These are phyloP conservation scores for Uncinocarpus reesii DNA, from an alignment of 2,329 filamentous ascomycete species.

Conservation along the genomic window DNA sequence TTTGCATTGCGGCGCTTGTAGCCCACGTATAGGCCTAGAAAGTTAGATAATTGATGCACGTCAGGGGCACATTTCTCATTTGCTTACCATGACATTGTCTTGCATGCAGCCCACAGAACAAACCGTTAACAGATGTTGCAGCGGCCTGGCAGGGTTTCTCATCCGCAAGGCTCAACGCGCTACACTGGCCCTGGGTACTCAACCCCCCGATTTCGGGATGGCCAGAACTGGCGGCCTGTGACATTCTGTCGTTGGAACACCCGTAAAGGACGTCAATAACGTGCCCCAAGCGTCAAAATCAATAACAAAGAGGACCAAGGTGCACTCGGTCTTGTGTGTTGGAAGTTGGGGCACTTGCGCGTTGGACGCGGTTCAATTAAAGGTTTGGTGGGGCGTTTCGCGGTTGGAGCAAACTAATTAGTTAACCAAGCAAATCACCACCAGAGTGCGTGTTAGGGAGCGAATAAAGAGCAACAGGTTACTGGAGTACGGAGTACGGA, in stretches of 20 bases:
- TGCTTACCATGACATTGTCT: constrained; percentile 33
- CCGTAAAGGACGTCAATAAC: too few species aligned
- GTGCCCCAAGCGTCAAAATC: too few species aligned
- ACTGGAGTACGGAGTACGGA: too few species aligned
- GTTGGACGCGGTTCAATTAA: too few species aligned
- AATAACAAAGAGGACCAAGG: too few species aligned
- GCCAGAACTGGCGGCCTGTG: neutral
- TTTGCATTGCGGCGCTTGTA: constrained; percentile 40
- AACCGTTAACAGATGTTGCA: constrained; percentile 34
- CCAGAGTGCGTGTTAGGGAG: too few species aligned
- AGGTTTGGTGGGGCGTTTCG: too few species aligned
- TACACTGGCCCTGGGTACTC: constrained; percentile 4
- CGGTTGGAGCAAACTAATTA: too few species aligned
- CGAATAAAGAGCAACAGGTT: too few species aligned
- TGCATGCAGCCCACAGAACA: constrained; percentile 37
- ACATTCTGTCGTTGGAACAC: neutral
- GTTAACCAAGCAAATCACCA: too few species aligned
- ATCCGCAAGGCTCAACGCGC: constrained; percentile 11
- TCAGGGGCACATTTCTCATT: neutral
- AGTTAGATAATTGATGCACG: neutral
- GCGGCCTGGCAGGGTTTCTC: constrained; percentile 24
- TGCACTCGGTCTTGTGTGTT: too few species aligned
- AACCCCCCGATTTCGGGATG: neutral
- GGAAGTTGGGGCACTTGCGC: too few species aligned
- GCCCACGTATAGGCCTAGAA: constrained; percentile 35